phyloP scores from a whole-genome alignment of 257 asterid species.

The Knoxia roxburghii region DNA sequence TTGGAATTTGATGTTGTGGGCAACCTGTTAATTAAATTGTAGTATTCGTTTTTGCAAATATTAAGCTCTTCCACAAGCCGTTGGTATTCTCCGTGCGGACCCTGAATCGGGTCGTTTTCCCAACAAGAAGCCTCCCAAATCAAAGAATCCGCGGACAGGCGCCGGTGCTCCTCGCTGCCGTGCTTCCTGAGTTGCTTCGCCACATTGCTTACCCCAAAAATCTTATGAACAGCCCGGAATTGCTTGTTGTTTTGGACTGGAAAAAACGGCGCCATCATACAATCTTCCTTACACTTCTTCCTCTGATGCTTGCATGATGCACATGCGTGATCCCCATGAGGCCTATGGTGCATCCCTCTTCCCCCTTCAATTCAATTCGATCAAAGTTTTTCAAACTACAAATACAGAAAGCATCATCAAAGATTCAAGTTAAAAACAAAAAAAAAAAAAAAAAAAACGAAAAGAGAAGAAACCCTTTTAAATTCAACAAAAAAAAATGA shows the following conservation, averaged over 20 bases:
- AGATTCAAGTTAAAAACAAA: neutral
- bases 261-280: conserved; percentile 65
- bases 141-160: conserved; percentile 55
- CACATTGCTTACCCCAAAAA: conserved; percentile 78
- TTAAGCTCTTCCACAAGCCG: conserved; percentile 56
- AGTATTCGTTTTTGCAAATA: conserved; percentile 42
- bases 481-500: neutral
- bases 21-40: conserved; percentile 23
- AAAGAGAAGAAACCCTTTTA: neutral
- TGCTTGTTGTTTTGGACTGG: conserved; percentile 48
- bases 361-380: neutral
- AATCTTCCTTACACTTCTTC: conserved; percentile 71
- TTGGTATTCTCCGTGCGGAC: conserved; percentile 58
- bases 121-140: conserved; percentile 81
- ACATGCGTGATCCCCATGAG: conserved; percentile 45
- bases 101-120: conserved; percentile 52
- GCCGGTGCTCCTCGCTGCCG: conserved; percentile 42
- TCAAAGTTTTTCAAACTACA: too few species aligned
- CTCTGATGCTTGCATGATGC: conserved; percentile 98
- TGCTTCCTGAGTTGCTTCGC: conserved; percentile 44
- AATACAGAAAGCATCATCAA: too few species aligned
- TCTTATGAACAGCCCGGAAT: conserved; percentile 73
- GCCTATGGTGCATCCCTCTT: conserved; percentile 19
- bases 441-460: neutral
- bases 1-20: conserved; percentile 10